Percentiles rank a stretch among this genome's conserved stretches.
These are phyloP conservation scores for Fallopia convolvulus DNA, from an alignment of 148 eudicot genomes.

Conservation along the genomic window DNA sequence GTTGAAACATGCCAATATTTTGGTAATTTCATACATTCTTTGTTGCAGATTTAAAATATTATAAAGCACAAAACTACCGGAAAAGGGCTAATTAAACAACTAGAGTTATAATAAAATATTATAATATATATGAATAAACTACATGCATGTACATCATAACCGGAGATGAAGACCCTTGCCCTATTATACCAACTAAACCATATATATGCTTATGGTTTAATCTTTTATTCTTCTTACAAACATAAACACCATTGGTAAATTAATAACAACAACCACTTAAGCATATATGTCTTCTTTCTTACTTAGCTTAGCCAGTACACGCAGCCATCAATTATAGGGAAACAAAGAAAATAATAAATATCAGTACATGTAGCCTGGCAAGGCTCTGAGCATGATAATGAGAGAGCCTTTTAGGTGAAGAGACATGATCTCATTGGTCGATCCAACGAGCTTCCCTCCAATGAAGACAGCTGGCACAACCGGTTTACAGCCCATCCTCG, in stretches of 20 bases:
- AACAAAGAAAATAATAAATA: neutral
- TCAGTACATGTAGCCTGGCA: constrained; percentile 21
- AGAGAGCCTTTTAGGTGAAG: constrained; percentile 74
- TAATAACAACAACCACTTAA: constrained; percentile 4
- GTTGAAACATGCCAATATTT: neutral
- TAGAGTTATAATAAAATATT: neutral
- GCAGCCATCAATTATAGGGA: neutral
- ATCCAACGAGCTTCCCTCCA: constrained; percentile 59
- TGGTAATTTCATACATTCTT: neutral
- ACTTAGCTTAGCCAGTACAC: neutral
- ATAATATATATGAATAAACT: neutral
- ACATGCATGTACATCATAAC: neutral
- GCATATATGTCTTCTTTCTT: neutral
- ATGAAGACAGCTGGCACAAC: constrained; percentile 81
- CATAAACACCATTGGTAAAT: neutral
- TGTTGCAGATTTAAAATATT: neutral
- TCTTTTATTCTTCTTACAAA: constrained; percentile 3
- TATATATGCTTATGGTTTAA: neutral
- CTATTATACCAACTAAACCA: neutral
- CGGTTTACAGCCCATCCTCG: constrained; percentile 55
- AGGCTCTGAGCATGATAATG: constrained; percentile 46
- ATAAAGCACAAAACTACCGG: neutral
- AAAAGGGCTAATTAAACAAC: neutral
- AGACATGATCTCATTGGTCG: constrained; percentile 95
- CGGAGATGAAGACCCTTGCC: neutral